Evolutionary conservation across 2,329 filamentous ascomycete species (phyloP), one percentile per base, ranked within the genome.

Genomic region (Byssoonygena ceratinophila): DNA sequence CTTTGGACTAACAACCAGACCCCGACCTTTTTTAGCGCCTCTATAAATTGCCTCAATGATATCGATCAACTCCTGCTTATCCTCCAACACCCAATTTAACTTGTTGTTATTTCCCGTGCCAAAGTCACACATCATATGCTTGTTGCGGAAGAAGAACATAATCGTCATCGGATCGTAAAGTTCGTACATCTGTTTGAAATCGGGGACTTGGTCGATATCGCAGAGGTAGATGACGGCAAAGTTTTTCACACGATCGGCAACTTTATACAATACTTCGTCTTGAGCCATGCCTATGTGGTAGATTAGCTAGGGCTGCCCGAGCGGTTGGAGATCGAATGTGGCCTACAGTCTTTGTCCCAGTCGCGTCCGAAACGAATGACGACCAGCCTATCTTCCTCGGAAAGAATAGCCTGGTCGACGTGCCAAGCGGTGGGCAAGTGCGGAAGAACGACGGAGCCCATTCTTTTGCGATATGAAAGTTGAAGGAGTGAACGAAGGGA

Each of bases 21-120:
- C 92, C 50, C 91, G 78, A 0, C 94, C 92, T 74, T 98, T 98
- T 78, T 95, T 97, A 29, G 92, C 92, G n/a, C 92, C 92, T 54
- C 90, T 83, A 68, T 97, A 98, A 56, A 98, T 90, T 3, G 90
- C 96, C 76, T 98, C 92, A 65, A 97, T 83, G 59, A 98, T 98
- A 71, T 98, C 92, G 64, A 98, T 94, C 63, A 98, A 76, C 74
- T 98, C 92, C 69, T 97, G 91, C 73, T 98, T 97, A 66, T 98
- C 91, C 71, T 97, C 90, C 50, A 94, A 75, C 45, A 95, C 87
- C 84, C 88, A 95, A 67, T 96, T 96, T 60, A 96, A 76, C 70
- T 97, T 97, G 70, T 98, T 98, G 71, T 98, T 98, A 73, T 98
- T 95, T 59, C 92, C 92, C 1, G 92, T 98, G 44, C 91, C 56